Conservation (phyloP, 176 grass and related monocot genomes). For the Elymus sibiricus region DNA sequence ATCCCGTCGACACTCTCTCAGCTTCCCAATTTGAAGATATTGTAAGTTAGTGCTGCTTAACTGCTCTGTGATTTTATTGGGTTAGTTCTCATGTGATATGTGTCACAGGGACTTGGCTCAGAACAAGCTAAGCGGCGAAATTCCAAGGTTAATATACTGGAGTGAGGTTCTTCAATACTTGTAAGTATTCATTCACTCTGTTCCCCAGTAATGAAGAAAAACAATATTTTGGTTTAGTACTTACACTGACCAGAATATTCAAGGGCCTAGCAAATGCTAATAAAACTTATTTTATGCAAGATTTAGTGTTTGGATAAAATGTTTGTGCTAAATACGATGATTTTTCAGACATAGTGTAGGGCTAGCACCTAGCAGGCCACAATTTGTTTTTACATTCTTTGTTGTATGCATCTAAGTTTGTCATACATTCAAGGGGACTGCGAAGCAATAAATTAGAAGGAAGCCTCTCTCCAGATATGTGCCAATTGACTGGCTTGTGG, state of each 20-base stretch:
- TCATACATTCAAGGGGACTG: constrained; percentile 54
- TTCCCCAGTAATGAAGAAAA: background rate
- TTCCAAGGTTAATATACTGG: constrained; percentile 98
- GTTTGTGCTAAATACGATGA: background rate
- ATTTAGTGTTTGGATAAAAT: background rate
- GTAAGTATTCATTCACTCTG: constrained; percentile 40
- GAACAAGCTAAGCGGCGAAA: constrained; percentile 86
- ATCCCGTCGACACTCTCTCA: constrained; percentile 94
- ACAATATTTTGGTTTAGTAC: background rate
- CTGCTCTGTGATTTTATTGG: background rate
- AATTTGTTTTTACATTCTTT: background rate
- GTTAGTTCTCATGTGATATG: constrained; percentile 1
- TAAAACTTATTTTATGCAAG: background rate
- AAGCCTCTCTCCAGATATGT: constrained; percentile 83
- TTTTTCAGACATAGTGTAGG: background rate
- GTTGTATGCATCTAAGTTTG: constrained; percentile 19
- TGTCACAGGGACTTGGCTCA: constrained; percentile 83
- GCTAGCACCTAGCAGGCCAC: background rate
- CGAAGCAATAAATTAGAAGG: constrained; percentile 86
- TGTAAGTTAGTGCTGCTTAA: constrained; percentile 49
- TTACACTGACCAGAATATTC: background rate
- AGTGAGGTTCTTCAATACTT: constrained; percentile 96
- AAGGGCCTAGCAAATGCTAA: constrained; percentile 11
- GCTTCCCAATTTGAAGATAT: constrained; percentile 86
- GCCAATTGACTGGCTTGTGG: constrained; percentile 96